A percentile compares a stretch with the other conserved stretches of the same genome.
Evolutionary conservation across 2,329 filamentous ascomycete genomes (phyloP).

Genomic region (Colletotrichum cuscutae): DNA sequence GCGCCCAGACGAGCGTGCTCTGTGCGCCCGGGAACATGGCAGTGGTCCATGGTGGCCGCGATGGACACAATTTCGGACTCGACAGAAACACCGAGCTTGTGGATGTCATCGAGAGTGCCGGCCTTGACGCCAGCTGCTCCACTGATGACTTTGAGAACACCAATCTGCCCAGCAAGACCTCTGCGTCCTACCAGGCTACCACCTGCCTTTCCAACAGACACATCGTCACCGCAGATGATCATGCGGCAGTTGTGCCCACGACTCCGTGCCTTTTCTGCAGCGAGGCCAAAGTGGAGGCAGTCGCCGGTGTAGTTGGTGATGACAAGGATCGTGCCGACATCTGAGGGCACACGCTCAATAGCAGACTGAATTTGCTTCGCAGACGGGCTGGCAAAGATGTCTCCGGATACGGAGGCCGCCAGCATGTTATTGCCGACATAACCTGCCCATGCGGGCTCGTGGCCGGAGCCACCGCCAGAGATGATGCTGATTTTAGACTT

Average conservation of each 20-base stretch:
- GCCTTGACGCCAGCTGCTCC: conserved; percentile 57
- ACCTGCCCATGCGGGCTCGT: conserved; percentile 72
- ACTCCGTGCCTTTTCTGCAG: conserved; percentile 66
- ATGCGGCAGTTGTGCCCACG: conserved; percentile 64
- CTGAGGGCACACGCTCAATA: conserved; percentile 64
- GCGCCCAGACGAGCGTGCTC: conserved; percentile 59
- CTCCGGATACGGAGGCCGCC: conserved; percentile 68
- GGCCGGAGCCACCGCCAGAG: conserved; percentile 66
- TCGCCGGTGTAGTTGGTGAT: conserved; percentile 75
- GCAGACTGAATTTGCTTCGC: conserved; percentile 71
- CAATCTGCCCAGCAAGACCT: conserved; percentile 70
- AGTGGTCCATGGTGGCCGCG: conserved; percentile 68
- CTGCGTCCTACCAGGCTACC: conserved; percentile 69
- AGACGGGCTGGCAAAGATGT: conserved; percentile 72
- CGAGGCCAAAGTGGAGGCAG: conserved; percentile 70
- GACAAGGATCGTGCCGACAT: conserved; percentile 67
- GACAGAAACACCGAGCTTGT: conserved; percentile 60
- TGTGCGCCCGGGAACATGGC: conserved; percentile 65
- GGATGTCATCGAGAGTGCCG: conserved; percentile 60
- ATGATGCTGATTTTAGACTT: conserved; percentile 60
- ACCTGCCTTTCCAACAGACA: conserved; percentile 66
- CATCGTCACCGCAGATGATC: conserved; percentile 73
- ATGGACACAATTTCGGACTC: conserved; percentile 65
- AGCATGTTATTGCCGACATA: conserved; percentile 72
- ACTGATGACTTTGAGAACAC: conserved; percentile 68